Conservation (phyloP, 1,284 basidiomycete genomes). For the Phaffia rhodozyma region DNA sequence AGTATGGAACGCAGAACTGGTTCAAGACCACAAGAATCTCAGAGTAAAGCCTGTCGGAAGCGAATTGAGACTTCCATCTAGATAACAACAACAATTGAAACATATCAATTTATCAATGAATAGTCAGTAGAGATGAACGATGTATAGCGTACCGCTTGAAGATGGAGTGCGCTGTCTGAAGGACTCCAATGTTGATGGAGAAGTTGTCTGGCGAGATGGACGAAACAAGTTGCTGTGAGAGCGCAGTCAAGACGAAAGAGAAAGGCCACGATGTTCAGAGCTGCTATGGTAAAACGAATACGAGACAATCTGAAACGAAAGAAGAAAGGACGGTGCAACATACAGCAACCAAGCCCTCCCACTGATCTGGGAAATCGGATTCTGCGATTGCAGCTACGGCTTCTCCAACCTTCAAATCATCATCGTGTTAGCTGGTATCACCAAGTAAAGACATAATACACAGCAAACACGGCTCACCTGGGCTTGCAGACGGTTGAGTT, state of each 20-base stretch:
- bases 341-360: slow-evolving; percentile 76
- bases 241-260: not conserved
- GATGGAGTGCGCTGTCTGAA: slow-evolving; percentile 91
- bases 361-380: slow-evolving; percentile 71
- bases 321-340: slow-evolving; percentile 29
- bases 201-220: slow-evolving; percentile 68
- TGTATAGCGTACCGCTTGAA: slow-evolving; percentile 48
- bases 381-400: slow-evolving; percentile 75
- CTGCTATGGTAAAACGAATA: not conserved
- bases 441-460: no score
- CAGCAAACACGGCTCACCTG: slow-evolving; percentile 2
- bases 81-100: no score
- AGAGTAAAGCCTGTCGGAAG: slow-evolving; percentile 73
- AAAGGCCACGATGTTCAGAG: slow-evolving; percentile 2
- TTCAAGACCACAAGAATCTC: slow-evolving; percentile 86
- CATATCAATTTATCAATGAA: no score
- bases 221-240: slow-evolving; percentile 60
- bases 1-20: slow-evolving; percentile 72
- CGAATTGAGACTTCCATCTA: slow-evolving; percentile 77
- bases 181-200: slow-evolving; percentile 73
- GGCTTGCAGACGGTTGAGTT: slow-evolving; percentile 39
- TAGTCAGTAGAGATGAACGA: no score
- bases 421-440: no score
- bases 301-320: not conserved
- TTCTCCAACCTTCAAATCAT: slow-evolving; percentile 60